Conservation (phyloP, 257 asterid genomes). For the Nemophila menziesii region DNA sequence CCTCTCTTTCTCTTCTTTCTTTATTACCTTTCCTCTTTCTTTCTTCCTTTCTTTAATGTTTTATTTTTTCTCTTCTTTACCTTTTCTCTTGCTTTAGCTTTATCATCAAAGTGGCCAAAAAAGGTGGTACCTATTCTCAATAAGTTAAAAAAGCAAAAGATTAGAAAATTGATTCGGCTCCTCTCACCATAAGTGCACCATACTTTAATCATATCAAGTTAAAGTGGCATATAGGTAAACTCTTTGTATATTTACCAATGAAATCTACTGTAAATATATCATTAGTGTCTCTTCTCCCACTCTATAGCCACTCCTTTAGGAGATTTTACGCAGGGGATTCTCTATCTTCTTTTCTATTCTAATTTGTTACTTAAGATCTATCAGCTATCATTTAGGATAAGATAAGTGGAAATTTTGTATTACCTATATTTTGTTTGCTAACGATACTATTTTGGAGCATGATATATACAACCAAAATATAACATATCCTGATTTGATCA, state of each 20-base stretch:
- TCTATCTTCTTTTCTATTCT: too few relatives aligned
- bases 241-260: not conserved
- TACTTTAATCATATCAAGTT: not conserved
- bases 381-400: too few relatives aligned
- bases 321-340: too few relatives aligned
- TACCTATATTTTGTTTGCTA: too few relatives aligned
- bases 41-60: conserved; percentile 10
- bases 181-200: not conserved
- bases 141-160: conserved; percentile 17
- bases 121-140: conserved; percentile 29
- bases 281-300: too few relatives aligned
- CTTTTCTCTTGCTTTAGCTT: conserved; percentile 31
- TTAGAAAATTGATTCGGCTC: not conserved
- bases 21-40: conserved; percentile 21
- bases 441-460: too few relatives aligned
- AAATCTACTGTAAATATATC: too few relatives aligned
- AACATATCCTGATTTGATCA: too few relatives aligned
- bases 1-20: conserved; percentile 19
- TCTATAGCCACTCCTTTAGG: too few relatives aligned
- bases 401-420: too few relatives aligned
- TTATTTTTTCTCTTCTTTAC: conserved; percentile 21
- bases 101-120: conserved; percentile 31
- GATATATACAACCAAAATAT: too few relatives aligned
- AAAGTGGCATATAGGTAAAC: not conserved
- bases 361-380: too few relatives aligned